Evolutionary conservation across 1,139 yeast genomes (phyloP).

Genomic region (Komagataea norvegica): DNA sequence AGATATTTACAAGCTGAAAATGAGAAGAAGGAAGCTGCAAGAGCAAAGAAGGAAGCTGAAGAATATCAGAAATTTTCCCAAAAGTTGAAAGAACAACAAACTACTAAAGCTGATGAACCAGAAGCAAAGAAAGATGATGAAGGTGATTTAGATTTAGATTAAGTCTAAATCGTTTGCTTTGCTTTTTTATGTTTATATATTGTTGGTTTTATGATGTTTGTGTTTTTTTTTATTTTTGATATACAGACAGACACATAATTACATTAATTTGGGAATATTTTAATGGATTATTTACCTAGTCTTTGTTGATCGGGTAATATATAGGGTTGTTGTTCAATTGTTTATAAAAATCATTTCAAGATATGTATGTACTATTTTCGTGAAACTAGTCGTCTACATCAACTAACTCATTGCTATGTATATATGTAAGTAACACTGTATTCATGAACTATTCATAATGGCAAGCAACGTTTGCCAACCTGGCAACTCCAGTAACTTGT

Average conservation of each 20-base stretch:
- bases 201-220: background rate
- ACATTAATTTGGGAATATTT: background rate
- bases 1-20: conserved; percentile 92
- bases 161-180: conserved; percentile 1
- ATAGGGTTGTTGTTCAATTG: too few relatives aligned
- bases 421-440: too few relatives aligned
- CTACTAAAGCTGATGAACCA: conserved; percentile 39
- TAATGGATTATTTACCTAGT: too few relatives aligned
- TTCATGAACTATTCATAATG: conserved; percentile 31
- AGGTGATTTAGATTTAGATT: conserved; percentile 35
- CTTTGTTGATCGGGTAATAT: too few relatives aligned
- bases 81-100: conserved; percentile 78
- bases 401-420: too few relatives aligned
- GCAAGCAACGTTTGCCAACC: conserved; percentile 77
- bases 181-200: background rate
- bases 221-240: background rate
- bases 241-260: too few relatives aligned
- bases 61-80: conserved; percentile 87
- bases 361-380: too few relatives aligned
- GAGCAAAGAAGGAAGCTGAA: conserved; percentile 84
- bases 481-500: conserved; percentile 53
- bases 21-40: conserved; percentile 86
- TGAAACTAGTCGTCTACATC: too few relatives aligned
- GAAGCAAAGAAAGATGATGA: conserved; percentile 36
- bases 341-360: too few relatives aligned